Evolutionary conservation across 2,329 filamentous ascomycete genomes (phyloP).

Genomic region (Aureobasidium pullulans): DNA sequence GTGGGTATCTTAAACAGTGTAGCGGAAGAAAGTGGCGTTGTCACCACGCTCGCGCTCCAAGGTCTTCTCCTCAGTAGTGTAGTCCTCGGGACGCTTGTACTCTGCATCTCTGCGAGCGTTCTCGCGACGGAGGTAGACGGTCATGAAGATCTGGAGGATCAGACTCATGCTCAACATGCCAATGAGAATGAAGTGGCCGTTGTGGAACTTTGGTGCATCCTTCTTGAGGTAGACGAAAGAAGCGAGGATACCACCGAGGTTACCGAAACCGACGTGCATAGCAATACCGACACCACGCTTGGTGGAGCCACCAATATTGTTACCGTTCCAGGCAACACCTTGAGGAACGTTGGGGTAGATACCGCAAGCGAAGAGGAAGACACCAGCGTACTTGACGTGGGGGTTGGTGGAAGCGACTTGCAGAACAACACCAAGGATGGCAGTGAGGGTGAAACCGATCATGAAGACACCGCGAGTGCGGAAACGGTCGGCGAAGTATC

Average conservation of each 20-base stretch:
- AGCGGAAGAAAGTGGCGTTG: conserved; percentile 41
- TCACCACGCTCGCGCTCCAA: conserved; percentile 50
- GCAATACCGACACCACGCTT: conserved; percentile 51
- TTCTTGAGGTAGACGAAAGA: conserved; percentile 45
- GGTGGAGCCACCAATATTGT: conserved; percentile 49
- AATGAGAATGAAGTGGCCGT: conserved; percentile 30
- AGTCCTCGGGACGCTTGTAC: conserved; percentile 42
- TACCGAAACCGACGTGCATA: conserved; percentile 48
- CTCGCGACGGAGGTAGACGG: conserved; percentile 49
- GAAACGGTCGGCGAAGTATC: conserved; percentile 24
- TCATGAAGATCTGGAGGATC: conserved; percentile 48
- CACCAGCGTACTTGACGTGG: conserved; percentile 31
- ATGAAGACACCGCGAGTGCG: conserved; percentile 36
- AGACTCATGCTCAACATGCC: conserved; percentile 25
- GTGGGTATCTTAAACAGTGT: conserved; percentile 21
- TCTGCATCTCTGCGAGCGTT: conserved; percentile 47
- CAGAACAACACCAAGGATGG: conserved; percentile 28
- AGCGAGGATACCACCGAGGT: conserved; percentile 49
- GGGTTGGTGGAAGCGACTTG: conserved; percentile 26
- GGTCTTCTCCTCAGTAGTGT: conserved; percentile 48
- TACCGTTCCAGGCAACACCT: conserved; percentile 52
- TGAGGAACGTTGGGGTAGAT: conserved; percentile 54
- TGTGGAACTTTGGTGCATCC: conserved; percentile 31
- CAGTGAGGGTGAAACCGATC: conserved; percentile 18
- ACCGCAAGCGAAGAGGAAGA: conserved; percentile 38